phyloP scores from a whole-genome alignment of 164 flowering plant species.

The Umbilicus rupestris region DNA sequence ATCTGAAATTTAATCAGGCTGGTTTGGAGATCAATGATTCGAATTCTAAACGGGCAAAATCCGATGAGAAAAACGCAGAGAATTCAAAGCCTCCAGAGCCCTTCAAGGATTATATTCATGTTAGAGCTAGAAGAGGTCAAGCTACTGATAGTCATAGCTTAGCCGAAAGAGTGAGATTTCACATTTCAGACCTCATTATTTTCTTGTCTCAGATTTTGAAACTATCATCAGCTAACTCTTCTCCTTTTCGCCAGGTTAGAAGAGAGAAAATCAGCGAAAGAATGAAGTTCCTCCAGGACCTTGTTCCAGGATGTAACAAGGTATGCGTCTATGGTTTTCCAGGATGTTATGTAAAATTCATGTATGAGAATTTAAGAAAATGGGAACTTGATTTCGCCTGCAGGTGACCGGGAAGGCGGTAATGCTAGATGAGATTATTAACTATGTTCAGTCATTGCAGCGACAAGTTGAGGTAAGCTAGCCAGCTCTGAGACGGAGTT shows the following conservation, averaged over 20 bases:
- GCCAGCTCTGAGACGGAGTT: background rate
- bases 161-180: constrained; percentile 75
- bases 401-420: constrained; percentile 96
- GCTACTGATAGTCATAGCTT: constrained; percentile 98
- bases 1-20: constrained; percentile 17
- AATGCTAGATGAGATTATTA: constrained; percentile 93
- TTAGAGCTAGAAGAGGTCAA: constrained; percentile 95
- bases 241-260: constrained; percentile 39
- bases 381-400: constrained; percentile 5
- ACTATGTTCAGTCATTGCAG: constrained; percentile 91
- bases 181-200: background rate
- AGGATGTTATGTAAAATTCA: background rate
- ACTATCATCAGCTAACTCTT: background rate
- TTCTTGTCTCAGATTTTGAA: background rate
- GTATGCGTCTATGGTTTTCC: constrained; percentile 19
- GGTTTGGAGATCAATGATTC: constrained; percentile 30
- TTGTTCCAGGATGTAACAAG: constrained; percentile 96
- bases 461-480: constrained; percentile 83
- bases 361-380: background rate
- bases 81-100: constrained; percentile 62
- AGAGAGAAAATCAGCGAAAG: constrained; percentile 92
- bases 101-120: constrained; percentile 89
- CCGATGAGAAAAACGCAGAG: constrained; percentile 27
- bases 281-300: constrained; percentile 93
- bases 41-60: constrained; percentile 43